phyloP scores from a whole-genome alignment of 441 rosid genomes.

The Cnidoscolus chayamansa region DNA sequence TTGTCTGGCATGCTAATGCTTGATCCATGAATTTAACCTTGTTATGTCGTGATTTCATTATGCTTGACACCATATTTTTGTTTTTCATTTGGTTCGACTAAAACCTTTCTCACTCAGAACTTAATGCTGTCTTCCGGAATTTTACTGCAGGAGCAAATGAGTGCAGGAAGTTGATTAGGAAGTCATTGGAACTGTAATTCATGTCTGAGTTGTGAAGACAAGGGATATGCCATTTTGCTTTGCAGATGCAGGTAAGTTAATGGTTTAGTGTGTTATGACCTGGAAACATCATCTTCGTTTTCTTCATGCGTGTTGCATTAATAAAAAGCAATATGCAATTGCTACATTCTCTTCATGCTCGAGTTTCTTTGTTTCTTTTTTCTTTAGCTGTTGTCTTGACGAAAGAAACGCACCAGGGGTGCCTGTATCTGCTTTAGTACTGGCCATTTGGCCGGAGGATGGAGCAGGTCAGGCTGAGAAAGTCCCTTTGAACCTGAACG shows the following conservation, averaged over 20 bases:
- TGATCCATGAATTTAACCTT: too few relatives aligned
- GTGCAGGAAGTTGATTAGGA: not conserved
- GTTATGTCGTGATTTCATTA: not conserved
- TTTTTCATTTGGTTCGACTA: not conserved
- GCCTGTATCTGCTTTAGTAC: conserved; percentile 58
- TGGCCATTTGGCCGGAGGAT: conserved; percentile 29
- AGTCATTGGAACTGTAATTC: conserved; percentile 22
- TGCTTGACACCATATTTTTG: not conserved
- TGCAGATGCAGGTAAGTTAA: conserved; percentile 49
- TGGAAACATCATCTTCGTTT: conserved; percentile 31
- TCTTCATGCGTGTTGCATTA: conserved; percentile 21
- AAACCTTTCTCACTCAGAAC: not conserved
- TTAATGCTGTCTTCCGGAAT: conserved; percentile 1
- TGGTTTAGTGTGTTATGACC: conserved; percentile 30
- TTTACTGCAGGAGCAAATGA: conserved; percentile 35
- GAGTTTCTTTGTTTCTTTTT: not conserved
- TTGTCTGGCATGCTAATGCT: not conserved
- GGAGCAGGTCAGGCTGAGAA: conserved; percentile 84
- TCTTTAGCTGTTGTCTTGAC: conserved; percentile 41
- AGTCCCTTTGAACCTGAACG: conserved; percentile 99
- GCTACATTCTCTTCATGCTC: conserved; percentile 1
- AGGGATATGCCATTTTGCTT: conserved; percentile 20
- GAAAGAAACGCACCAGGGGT: conserved; percentile 90
- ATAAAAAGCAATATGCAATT: conserved; percentile 26
- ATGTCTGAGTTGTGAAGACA: conserved; percentile 20